Evolutionary conservation across 768 basidiomycete genomes (phyloP), one percentile per base, ranked within the genome.

Genomic region (Exsudoporus frostii): DNA sequence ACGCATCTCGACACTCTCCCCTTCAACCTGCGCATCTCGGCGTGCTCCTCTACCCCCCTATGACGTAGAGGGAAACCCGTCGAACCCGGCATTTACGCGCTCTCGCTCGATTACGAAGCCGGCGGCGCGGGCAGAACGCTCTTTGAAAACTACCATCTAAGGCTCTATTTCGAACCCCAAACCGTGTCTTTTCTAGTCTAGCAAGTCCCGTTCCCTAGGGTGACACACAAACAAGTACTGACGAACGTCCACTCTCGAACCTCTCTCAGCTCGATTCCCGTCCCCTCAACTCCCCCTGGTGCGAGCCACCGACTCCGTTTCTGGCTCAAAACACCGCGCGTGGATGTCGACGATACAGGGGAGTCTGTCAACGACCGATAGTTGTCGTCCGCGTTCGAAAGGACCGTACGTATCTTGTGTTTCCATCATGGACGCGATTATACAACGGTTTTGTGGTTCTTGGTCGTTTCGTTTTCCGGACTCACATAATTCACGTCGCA

Each of bases 51-150:
- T n/a, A n/a, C n/a, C 40, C 41, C 42, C 41, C 32, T 13, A 14
- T 37, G 11, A 47, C 24, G 24, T 58, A 86, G 85, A 59, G 85
- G 83, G 83, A 68, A 73, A 38, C 62, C 63, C 37, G 50, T 80
- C 20, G 70, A 71, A 36, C 75, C 73, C 2, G 73, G 71, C 11
- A 41, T 78, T 30, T 86, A 82, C 54, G 73, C 73, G 36, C 79
- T 85, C 56, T 78, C 81, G 6, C 64, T 87, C 58, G 84, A 84
- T 19, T 87, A 88, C 58, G 84, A 85, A 47, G 81, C 83, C 5
- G 78, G 77, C 44, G 85, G 86, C 1, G 80, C 82, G 0, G 84
- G 84, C 13, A 75, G 69, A 33, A 71, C 70, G 20, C 65, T 86
- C 11, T 76, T 87, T 50, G 79, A 81, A 15, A 76, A 84, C 54